Percentiles rank a stretch among this genome's conserved stretches.
Conservation (phyloP, 352 stramenopile genomes). For the Aphanomyces astaci region DNA sequence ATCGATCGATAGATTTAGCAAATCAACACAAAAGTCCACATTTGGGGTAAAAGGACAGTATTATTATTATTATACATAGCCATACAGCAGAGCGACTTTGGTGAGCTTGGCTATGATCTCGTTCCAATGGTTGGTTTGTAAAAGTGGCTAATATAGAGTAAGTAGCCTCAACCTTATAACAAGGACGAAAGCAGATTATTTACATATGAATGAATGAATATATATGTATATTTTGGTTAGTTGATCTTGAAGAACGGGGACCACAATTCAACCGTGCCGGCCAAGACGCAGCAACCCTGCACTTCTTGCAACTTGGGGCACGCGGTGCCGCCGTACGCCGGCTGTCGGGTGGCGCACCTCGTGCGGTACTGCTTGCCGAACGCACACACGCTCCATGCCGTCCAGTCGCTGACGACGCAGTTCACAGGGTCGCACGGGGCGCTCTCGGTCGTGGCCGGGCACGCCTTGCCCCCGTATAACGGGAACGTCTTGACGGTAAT, state of each 20-base stretch:
- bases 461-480: constrained; percentile 24
- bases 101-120: too few species aligned
- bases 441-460: constrained; percentile 2
- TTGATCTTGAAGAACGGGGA: neutral
- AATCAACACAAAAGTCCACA: too few species aligned
- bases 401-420: constrained; percentile 17
- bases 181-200: too few species aligned
- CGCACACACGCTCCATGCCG: neutral
- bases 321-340: constrained; percentile 31
- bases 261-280: neutral
- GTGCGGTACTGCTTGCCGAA: constrained; percentile 31
- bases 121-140: too few species aligned
- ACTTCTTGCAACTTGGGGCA: constrained; percentile 36
- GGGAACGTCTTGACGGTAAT: constrained; percentile 28
- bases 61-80: too few species aligned
- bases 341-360: constrained; percentile 35
- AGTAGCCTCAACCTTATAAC: too few species aligned
- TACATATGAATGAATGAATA: too few species aligned
- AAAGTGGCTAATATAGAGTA: too few species aligned
- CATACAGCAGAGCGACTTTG: too few species aligned
- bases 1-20: too few species aligned
- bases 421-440: constrained; percentile 12
- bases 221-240: neutral
- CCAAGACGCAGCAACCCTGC: constrained; percentile 22
- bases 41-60: too few species aligned